phyloP scores from a whole-genome alignment of 2,329 filamentous ascomycete genomes.

The Metarhizium anisopliae region DNA sequence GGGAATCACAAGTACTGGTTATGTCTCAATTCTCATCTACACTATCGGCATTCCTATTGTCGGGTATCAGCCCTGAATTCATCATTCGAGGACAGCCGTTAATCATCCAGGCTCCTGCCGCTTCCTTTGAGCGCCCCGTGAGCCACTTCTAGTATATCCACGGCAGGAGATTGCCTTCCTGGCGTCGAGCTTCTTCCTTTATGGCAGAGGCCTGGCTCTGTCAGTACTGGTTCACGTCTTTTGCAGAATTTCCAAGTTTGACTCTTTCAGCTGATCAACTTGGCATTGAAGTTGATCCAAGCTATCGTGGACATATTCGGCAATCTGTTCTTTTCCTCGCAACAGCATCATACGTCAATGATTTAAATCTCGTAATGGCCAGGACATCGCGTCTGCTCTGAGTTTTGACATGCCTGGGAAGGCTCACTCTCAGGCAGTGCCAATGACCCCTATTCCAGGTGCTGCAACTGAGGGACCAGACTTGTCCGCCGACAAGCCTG shows the following conservation, averaged over 20 bases:
- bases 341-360: background rate
- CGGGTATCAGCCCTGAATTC: constrained; percentile 82
- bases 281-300: background rate
- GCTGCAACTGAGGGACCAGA: constrained; percentile 62
- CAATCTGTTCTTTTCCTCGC: background rate
- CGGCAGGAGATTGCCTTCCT: constrained; percentile 81
- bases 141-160: constrained; percentile 97
- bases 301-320: background rate
- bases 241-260: background rate
- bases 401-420: background rate
- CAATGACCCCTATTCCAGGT: background rate
- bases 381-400: background rate
- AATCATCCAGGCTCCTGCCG: constrained; percentile 95
- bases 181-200: constrained; percentile 19
- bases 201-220: background rate
- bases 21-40: constrained; percentile 83
- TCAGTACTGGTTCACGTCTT: background rate
- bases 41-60: constrained; percentile 92
- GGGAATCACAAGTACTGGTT: constrained; percentile 93
- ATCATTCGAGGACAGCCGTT: constrained; percentile 89
- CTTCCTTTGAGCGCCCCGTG: constrained; percentile 91
- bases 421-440: background rate
- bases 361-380: background rate
- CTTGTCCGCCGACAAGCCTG: constrained; percentile 89
- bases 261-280: background rate